phyloP scores from a whole-genome alignment of 2,329 filamentous ascomycete genomes.

The Mycosphaerella arachidis region DNA sequence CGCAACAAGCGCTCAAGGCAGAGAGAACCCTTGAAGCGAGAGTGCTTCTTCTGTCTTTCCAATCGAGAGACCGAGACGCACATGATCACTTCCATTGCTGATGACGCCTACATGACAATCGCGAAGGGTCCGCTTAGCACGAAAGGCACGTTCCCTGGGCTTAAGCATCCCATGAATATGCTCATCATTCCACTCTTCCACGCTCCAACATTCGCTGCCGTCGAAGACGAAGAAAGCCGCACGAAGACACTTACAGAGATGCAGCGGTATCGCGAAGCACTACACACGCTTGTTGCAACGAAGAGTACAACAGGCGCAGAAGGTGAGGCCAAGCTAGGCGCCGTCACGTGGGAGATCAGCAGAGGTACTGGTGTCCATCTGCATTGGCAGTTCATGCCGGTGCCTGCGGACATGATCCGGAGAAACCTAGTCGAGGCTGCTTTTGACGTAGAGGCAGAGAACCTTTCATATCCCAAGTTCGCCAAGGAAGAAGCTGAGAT shows the following conservation, averaged over 20 bases:
- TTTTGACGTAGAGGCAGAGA: slow-evolving; percentile 84
- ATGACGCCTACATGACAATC: slow-evolving; percentile 82
- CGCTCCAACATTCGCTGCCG: slow-evolving; percentile 65
- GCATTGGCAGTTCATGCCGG: slow-evolving; percentile 89
- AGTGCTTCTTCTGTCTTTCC: slow-evolving; percentile 94
- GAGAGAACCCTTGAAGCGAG: slow-evolving; percentile 48
- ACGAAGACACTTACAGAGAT: slow-evolving; percentile 70
- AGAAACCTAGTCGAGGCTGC: slow-evolving; percentile 78
- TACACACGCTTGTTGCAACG: slow-evolving; percentile 69
- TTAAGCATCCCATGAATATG: slow-evolving; percentile 78
- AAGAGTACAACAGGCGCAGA: slow-evolving; percentile 32
- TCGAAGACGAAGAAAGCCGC: slow-evolving; percentile 54
- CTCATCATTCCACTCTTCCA: slow-evolving; percentile 88
- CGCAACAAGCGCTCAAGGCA: slow-evolving; percentile 35
- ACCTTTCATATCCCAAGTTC: slow-evolving; percentile 57
- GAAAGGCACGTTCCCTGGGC: slow-evolving; percentile 62
- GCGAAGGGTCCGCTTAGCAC: slow-evolving; percentile 85
- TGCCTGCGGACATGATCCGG: slow-evolving; percentile 62
- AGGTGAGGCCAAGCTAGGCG: slow-evolving; percentile 60
- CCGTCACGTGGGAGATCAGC: slow-evolving; percentile 90
- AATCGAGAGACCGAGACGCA: slow-evolving; percentile 80
- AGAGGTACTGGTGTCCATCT: slow-evolving; percentile 75
- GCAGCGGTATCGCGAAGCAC: slow-evolving; percentile 68
- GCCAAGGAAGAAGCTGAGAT: slow-evolving; percentile 27
- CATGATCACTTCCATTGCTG: slow-evolving; percentile 83